Conservation (phyloP, 805 yeast genomes). For the Dipodascus geniculatus region DNA sequence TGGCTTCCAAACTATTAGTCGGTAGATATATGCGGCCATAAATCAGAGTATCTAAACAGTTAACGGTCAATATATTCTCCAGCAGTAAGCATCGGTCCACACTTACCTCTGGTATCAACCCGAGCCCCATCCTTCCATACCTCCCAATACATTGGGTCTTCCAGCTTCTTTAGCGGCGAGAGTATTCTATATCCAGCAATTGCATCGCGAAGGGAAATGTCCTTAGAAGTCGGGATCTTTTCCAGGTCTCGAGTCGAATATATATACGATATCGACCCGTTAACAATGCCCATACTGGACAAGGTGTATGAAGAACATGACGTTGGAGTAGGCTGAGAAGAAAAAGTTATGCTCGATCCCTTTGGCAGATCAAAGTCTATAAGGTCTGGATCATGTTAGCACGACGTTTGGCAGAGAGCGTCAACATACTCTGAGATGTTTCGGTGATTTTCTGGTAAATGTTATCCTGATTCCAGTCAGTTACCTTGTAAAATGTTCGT, state of each 20-base stretch:
- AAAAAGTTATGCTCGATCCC: slow-evolving; percentile 52
- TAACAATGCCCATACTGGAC: slow-evolving; percentile 48
- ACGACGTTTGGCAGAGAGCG: neutral
- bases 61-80: neutral
- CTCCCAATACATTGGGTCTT: slow-evolving; percentile 17
- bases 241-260: slow-evolving; percentile 53
- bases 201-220: slow-evolving; percentile 51
- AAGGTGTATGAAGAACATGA: slow-evolving; percentile 67
- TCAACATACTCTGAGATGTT: slow-evolving; percentile 44
- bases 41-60: slow-evolving; percentile 33
- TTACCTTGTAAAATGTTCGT: slow-evolving; percentile 52
- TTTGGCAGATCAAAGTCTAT: slow-evolving; percentile 65
- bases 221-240: slow-evolving; percentile 38
- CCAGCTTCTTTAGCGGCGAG: slow-evolving; percentile 30
- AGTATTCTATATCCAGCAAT: slow-evolving; percentile 56
- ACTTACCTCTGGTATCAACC: slow-evolving; percentile 15
- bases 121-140: slow-evolving; percentile 21
- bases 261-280: slow-evolving; percentile 75
- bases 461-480: slow-evolving; percentile 73
- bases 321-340: slow-evolving; percentile 56
- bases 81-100: neutral
- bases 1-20: slow-evolving; percentile 74
- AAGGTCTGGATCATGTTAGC: slow-evolving; percentile 29
- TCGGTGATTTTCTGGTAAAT: slow-evolving; percentile 64
- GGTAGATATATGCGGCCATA: slow-evolving; percentile 89